A percentile compares a stretch with the other conserved stretches of the same genome.
These are phyloP conservation scores for Crithidia expoeki DNA, from an alignment of 208 protist genomes.

Conservation along the genomic window DNA sequence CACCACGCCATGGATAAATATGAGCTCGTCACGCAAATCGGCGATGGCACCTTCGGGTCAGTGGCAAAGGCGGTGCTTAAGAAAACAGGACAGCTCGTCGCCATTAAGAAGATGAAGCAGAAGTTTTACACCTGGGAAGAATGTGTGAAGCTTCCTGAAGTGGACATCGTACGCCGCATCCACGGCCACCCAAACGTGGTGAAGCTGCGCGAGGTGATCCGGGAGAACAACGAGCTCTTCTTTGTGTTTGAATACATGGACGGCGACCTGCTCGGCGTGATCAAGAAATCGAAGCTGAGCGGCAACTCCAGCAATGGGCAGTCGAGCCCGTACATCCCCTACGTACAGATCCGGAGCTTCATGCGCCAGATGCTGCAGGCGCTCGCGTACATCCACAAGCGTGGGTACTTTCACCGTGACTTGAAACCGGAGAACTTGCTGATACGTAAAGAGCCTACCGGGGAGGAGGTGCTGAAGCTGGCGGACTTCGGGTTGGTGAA, in stretches of 20 bases:
- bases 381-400: conserved; percentile 96
- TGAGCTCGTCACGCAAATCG: conserved; percentile 92
- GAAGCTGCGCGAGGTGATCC: conserved; percentile 96
- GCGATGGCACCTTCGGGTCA: conserved; percentile 96
- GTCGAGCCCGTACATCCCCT: conserved; percentile 67
- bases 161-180: conserved; percentile 93
- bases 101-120: conserved; percentile 99
- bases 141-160: conserved; percentile 95
- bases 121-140: conserved; percentile 98
- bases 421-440: conserved; percentile 99
- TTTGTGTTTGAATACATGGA: conserved; percentile 99
- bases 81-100: conserved; percentile 94
- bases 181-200: conserved; percentile 97
- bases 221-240: conserved; percentile 96
- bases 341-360: conserved; percentile 89
- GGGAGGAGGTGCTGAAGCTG: conserved; percentile 94
- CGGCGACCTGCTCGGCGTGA: conserved; percentile 95
- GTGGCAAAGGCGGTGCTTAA: conserved; percentile 94
- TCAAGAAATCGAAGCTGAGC: conserved; percentile 92
- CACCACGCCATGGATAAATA: conserved; percentile 91
- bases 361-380: conserved; percentile 94
- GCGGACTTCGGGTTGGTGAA: conserved; percentile 92
- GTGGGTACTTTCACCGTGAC: conserved; percentile 97
- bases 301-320: conserved; percentile 25
- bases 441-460: conserved; percentile 51